Evolutionary conservation across 2,329 filamentous ascomycete genomes (phyloP), one percentile per base, ranked within the genome.

Genomic region (Beauveria asiatica): DNA sequence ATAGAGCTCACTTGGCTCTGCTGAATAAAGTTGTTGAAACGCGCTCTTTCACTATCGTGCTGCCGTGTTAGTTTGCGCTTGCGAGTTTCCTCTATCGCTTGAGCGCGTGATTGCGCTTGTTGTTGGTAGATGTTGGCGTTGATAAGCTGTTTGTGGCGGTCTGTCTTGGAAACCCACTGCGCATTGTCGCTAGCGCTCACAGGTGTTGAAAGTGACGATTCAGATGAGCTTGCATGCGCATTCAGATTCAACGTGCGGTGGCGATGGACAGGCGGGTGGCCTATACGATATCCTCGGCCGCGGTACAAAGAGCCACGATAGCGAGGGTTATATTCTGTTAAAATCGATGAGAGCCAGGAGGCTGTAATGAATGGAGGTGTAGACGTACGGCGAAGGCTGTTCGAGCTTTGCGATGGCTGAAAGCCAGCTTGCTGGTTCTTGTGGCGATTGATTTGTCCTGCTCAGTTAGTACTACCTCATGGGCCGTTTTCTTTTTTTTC

Each of bases 61-160:
- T 76, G 79, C 54, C 78, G 73, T 21, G 76, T 76, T 51, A 83
- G 74, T 65, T 83, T 85, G 59, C 82, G 79, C 62, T 80, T 78
- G 16, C 83, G 79, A 2, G 85, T 89, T 67, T 89, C 83, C 64
- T 90, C 87, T 48, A 92, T 88, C 11, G 87, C 88, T 68, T 84
- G 87, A 10, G 83, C 77, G 49, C 89, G 83, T 33, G 82, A 82
- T 69, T 89, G 83, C 11, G 81, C 79, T 62, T 90, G 86, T 70
- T 90, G 87, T 64, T 92, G 86, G 70, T 88, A 94, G 1, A 93
- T 83, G 17, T 84, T 83, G 21, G 87, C 83, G 70, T 93, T 95
- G 73, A 95, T 94, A 45, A 95, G 77, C 71, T 95, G 90, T 69
- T 89, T 83, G 69, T 92, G 89, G 54, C 88, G 87, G 70, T 89